Evolutionary conservation across 768 basidiomycete species (phyloP).

Genomic region (Holtermannia corniformis): DNA sequence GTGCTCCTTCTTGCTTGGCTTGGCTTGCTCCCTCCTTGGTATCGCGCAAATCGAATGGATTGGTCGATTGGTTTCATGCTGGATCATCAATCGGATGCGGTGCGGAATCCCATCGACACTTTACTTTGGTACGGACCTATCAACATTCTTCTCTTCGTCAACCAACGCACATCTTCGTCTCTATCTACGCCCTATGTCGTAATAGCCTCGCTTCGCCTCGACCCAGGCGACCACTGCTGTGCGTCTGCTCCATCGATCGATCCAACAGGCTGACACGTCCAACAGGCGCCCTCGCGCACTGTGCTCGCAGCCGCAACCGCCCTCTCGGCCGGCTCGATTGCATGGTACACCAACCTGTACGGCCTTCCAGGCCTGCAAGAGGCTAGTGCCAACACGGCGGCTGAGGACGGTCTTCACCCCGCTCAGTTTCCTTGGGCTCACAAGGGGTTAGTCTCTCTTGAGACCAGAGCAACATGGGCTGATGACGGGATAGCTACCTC

Average conservation of each 20-base stretch:
- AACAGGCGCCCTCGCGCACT: conserved; percentile 20
- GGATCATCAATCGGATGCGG: too few relatives aligned
- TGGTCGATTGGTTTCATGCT: too few relatives aligned
- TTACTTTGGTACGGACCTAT: too few relatives aligned
- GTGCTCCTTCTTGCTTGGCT: too few relatives aligned
- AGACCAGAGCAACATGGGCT: too few relatives aligned
- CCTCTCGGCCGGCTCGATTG: conserved; percentile 75
- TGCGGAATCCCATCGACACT: too few relatives aligned
- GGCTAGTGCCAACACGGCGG: conserved; percentile 83
- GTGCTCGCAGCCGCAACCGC: conserved; percentile 58
- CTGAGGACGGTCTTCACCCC: conserved; percentile 91
- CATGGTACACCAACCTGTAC: conserved; percentile 94
- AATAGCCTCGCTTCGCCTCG: conserved; percentile 24
- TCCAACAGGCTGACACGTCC: too few relatives aligned
- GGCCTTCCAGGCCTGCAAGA: conserved; percentile 83
- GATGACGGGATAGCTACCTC: conserved; percentile 42
- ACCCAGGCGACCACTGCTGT: conserved; percentile 10
- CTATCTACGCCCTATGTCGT: too few relatives aligned
- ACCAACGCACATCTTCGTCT: too few relatives aligned
- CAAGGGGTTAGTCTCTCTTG: conserved; percentile 48
- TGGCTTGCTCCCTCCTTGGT: too few relatives aligned
- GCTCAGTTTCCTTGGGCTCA: conserved; percentile 82
- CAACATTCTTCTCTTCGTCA: too few relatives aligned
- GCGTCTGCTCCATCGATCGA: conserved; percentile 12
- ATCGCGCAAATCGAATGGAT: too few relatives aligned